Conservation (phyloP, 352 stramenopile species). For the Blastocystis sp. region DNA sequence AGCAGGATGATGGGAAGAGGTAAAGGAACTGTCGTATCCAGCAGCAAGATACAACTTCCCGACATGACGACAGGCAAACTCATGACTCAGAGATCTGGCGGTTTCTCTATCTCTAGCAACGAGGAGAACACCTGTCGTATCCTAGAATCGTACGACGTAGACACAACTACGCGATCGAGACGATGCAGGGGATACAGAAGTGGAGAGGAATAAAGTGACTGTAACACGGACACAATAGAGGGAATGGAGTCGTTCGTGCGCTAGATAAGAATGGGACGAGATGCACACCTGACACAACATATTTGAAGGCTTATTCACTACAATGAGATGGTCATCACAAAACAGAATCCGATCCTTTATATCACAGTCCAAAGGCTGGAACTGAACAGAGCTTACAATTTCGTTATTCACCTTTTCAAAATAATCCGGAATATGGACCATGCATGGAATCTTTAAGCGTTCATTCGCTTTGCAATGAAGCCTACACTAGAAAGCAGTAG, state of each 20-base stretch:
- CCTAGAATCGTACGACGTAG: not conserved
- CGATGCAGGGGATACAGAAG: slow-evolving; percentile 21
- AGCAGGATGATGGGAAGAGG: not conserved
- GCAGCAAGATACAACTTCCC: not conserved
- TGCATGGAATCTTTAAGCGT: not conserved
- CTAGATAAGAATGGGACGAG: not conserved
- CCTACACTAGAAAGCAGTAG: not conserved
- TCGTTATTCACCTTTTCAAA: slow-evolving; percentile 25
- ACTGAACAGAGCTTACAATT: not conserved
- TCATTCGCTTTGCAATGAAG: not conserved
- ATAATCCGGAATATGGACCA: slow-evolving; percentile 21
- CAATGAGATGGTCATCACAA: not conserved
- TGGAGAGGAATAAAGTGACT: not conserved
- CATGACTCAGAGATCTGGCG: not conserved
- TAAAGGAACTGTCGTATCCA: not conserved
- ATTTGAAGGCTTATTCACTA: slow-evolving; percentile 22
- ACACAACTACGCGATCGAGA: not conserved
- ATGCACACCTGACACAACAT: not conserved
- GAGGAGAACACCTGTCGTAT: not conserved
- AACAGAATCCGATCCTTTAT: not conserved
- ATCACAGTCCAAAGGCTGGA: not conserved
- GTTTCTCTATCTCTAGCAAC: slow-evolving; percentile 21
- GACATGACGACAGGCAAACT: not conserved
- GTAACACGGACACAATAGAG: not conserved
- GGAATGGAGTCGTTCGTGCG: not conserved